Base-by-base conservation (phyloP, 129 eudicot genomes). In the Heracleum sosnowskyi region DNA sequence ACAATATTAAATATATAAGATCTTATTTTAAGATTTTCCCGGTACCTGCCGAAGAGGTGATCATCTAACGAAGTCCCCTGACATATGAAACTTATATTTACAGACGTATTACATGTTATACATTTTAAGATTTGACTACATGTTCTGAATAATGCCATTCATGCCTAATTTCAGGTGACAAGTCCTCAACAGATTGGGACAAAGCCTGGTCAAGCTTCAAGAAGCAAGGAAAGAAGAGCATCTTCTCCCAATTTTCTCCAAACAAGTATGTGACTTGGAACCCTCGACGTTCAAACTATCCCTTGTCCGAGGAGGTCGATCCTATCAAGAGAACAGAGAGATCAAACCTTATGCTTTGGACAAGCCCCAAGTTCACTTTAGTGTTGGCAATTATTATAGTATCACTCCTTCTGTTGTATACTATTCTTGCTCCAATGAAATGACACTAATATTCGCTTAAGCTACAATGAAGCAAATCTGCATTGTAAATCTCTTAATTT, bases 121-220 rank as follows among this genome's bases (percentile, higher is more conserved):
- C 29, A 18, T 0, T 63, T 10, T n/a, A n/a, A 28, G 5, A 11
- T 10, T 0, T 4, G 72, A 6, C 20, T 31, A 15, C 10, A 66
- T 66, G 36, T 66, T 63, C 2, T 24, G 7, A 63, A 2, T 63
- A 0, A 31, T 63, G 33, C 46, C 22, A 29, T 45, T 72, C 53
- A 26, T 79, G 79, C 60, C 28, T 40, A 53, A 8, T 81, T 76
- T 40, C 62, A 87, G 87, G 90, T 78, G 93, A 85, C 62, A 90
- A 89, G 80, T 92, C 60, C 84, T 85, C 94, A 57, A 86, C 85
- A 74, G 98, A 95, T 78, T 96, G 99, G 99, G 95, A 96, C 68
- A 96, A 96, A 81, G 99, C 97, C 0, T 96, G 99, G 95, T 84
- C 97, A 75, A 96, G 89, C 86, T 96, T 92, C 95, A 92, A 86